Base-by-base conservation (phyloP, 257 asterid genomes). In the Solanum rostratum region DNA sequence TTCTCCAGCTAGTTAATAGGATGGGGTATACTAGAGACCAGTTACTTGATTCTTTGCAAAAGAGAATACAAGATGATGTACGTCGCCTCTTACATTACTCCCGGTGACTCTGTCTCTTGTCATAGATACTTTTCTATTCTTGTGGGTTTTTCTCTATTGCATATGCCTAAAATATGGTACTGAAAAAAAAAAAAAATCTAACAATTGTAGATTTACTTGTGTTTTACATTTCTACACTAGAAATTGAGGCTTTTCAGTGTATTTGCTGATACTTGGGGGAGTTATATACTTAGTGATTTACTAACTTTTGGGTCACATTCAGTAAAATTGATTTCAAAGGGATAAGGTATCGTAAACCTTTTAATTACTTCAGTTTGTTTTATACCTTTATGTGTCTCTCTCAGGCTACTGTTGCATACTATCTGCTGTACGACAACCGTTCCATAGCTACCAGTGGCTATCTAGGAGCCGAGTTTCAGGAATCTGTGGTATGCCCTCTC, bases 351-450 rank as follows among this genome's bases (percentile, higher is more conserved):
- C 1, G 18, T 27, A 18, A 1, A 78, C 82, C 63, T 50, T 79
- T 85, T 54, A 55, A 41, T 84, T 66, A 79, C 85, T 84, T 52
- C 82, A 30, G 84, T 85, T 84, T 70, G 81, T 24, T 65, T 82
- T 81, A 29, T 84, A 74, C 50, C 68, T 86, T 15, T 76, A 79
- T 81, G 18, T 39, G 9, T 78, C 46, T 50, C 10, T 78, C 84
- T 86, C 93, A 96, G 98, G 98, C 97, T 83, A 96, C 99, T 39
- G 98, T 96, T 84, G 94, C 99, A 81, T 96, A 96, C 86, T 94
- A 94, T 90, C 87, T 96, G 88, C 88, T 94, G 87, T 86, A 91
- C 49, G 99, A 94, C 88, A 94, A 90, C 88, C 92, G 91, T 41
- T 91, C 96, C 89, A 91, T 92, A 60, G 88, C 86, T 84, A 88